These are phyloP conservation scores for Lablab purpureus DNA, from an alignment of 306 rosid species.

Conservation along the genomic window DNA sequence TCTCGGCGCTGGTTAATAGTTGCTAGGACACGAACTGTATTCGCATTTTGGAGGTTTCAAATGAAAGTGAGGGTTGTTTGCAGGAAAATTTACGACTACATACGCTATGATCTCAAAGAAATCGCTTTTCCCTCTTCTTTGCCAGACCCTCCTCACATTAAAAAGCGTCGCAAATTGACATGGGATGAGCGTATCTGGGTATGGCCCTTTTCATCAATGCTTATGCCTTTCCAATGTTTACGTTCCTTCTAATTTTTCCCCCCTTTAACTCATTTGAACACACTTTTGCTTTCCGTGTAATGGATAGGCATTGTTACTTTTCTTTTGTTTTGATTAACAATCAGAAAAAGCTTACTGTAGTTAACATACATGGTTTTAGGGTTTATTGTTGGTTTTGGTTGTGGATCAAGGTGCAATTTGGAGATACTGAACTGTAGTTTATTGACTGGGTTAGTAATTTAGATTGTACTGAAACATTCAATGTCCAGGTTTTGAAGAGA, in stretches of 20 bases:
- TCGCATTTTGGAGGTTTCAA: constrained; percentile 5
- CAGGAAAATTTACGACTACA: constrained; percentile 68
- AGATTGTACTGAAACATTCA: constrained; percentile 10
- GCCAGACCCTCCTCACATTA: constrained; percentile 82
- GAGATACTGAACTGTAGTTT: not conserved
- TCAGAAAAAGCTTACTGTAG: not conserved
- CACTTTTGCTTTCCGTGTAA: not conserved
- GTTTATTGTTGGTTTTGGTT: constrained; percentile 6
- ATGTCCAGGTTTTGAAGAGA: constrained; percentile 74
- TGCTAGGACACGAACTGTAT: not conserved
- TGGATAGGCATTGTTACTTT: not conserved
- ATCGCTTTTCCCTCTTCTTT: constrained; percentile 89
- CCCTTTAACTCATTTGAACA: not conserved
- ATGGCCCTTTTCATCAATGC: constrained; percentile 8
- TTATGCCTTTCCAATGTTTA: not conserved
- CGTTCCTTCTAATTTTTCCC: too few species aligned
- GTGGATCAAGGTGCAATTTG: constrained; percentile 16
- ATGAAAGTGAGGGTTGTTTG: constrained; percentile 81
- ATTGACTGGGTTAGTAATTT: not conserved
- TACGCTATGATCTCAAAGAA: constrained; percentile 87
- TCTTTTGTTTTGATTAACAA: not conserved
- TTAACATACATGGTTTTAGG: not conserved
- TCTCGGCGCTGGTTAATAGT: not conserved
- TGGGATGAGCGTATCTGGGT: constrained; percentile 73
- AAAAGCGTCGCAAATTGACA: constrained; percentile 77